Evolutionary conservation across 2,329 filamentous ascomycete genomes (phyloP), one percentile per base, ranked within the genome.

Genomic region (Fusarium sp.): DNA sequence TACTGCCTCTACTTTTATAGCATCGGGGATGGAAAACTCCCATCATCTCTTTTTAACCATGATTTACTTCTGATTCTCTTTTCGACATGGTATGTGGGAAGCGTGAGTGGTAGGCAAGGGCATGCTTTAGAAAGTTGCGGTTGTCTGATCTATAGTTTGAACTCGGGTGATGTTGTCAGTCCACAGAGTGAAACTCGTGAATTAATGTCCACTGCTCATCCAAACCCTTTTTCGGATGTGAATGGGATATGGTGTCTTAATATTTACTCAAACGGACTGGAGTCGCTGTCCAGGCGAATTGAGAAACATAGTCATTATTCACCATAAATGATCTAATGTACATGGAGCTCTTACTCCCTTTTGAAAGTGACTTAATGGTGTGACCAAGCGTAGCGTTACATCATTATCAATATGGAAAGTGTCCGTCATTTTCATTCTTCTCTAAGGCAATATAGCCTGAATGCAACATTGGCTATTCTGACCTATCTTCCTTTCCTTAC

Each of bases 341-440:
- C 48, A 32, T 10, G 17, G 30, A 39, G 44, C 8, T 8, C 10
- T 17, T 11, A 23, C 20, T 7, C 6, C n/a, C 19, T 27, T 62
- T 11, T 17, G 17, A 25, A 19, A 3, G 30, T 56, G 59, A 62
- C 43, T 50, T 37, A 27, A 23, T 14, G 23, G 48, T 43, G 43
- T 62, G 59, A 62, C 49, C 43, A 27, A 62, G 55, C 48, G 32
- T 10, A 62, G 35, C 27, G 59, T 62, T 47, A 62, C 59, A 62
- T 56, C 37, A 7, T n/a, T 19, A 4, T 3, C n/a, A 4, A 4
- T 5, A n/a, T 17, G 25, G n/a, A 11, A n/a, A 10, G 9, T 9
- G 25, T 20, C 8, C n/a, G 13, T 25, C 11, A 32, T 32, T 40
- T 40, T 52, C 23, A 32, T 50, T 32, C 53, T 43, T 32, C n/a